Conservation (phyloP, 2,329 filamentous ascomycete species). For the Paecilomyces niveus region DNA sequence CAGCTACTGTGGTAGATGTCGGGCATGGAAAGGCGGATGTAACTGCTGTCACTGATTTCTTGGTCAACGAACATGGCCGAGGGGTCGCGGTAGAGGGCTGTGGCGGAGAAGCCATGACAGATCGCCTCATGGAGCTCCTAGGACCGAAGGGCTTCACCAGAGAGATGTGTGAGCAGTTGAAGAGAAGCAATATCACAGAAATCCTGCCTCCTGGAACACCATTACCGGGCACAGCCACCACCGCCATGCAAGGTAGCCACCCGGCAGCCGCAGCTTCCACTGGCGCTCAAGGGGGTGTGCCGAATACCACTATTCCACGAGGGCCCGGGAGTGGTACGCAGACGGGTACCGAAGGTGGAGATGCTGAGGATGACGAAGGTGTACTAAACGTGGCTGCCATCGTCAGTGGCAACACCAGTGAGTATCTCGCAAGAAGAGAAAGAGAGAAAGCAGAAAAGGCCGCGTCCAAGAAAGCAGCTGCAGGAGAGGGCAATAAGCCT, state of each 20-base stretch:
- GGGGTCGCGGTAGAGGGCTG: conserved; percentile 58
- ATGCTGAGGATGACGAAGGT: conserved; percentile 51
- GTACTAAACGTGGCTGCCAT: conserved; percentile 60
- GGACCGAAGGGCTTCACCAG: conserved; percentile 48
- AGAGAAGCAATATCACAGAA: conserved; percentile 57
- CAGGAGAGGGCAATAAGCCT: conserved; percentile 41
- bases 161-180: conserved; percentile 60
- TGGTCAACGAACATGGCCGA: conserved; percentile 62
- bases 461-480: conserved; percentile 45
- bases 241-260: conserved; percentile 38
- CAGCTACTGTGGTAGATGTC: conserved; percentile 82
- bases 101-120: conserved; percentile 83
- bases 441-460: conserved; percentile 55
- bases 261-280: conserved; percentile 52
- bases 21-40: conserved; percentile 89
- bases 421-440: conserved; percentile 56
- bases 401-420: conserved; percentile 56
- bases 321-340: conserved; percentile 51
- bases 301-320: conserved; percentile 38
- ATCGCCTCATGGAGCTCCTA: conserved; percentile 62
- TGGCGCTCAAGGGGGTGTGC: conserved; percentile 39
- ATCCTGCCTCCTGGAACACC: conserved; percentile 49
- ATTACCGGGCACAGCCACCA: conserved; percentile 44
- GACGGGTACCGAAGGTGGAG: conserved; percentile 44
- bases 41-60: conserved; percentile 78